Conservation (phyloP, 2,329 filamentous ascomycete species). For the Neofusicoccum parvum region DNA sequence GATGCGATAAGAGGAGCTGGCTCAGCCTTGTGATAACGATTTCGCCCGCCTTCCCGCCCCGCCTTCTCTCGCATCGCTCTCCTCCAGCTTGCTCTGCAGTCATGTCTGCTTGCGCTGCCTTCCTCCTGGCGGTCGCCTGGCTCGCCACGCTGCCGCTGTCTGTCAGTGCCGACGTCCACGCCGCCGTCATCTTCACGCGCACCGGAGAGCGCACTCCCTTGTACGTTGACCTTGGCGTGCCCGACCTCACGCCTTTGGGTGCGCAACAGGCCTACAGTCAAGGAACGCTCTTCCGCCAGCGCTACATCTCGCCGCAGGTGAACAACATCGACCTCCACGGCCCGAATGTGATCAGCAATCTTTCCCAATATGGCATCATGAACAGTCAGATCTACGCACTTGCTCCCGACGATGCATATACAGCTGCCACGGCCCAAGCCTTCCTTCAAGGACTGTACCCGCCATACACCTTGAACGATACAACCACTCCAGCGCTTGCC, state of each 20-base stretch:
- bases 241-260: constrained; percentile 55
- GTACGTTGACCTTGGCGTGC: constrained; percentile 27
- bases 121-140: constrained; percentile 31
- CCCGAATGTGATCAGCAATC: constrained; percentile 44
- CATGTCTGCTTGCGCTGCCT: constrained; percentile 8
- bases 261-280: constrained; percentile 56
- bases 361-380: constrained; percentile 50
- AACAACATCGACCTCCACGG: constrained; percentile 24
- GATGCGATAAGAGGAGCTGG: constrained; percentile 2
- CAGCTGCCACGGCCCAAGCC: constrained; percentile 58
- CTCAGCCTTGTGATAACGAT: background rate
- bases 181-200: constrained; percentile 56
- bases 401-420: constrained; percentile 51
- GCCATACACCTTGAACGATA: constrained; percentile 42
- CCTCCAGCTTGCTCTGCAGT: background rate
- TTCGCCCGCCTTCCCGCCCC: background rate
- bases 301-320: constrained; percentile 49
- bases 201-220: constrained; percentile 59
- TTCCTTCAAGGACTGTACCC: constrained; percentile 66
- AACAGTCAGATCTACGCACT: constrained; percentile 51
- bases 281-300: constrained; percentile 54
- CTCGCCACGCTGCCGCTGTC: constrained; percentile 26
- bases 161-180: constrained; percentile 35
- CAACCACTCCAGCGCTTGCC: constrained; percentile 26
- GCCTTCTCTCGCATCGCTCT: background rate